These are phyloP conservation scores for Scutellaria barbata DNA, from an alignment of 257 asterid genomes.

Conservation along the genomic window DNA sequence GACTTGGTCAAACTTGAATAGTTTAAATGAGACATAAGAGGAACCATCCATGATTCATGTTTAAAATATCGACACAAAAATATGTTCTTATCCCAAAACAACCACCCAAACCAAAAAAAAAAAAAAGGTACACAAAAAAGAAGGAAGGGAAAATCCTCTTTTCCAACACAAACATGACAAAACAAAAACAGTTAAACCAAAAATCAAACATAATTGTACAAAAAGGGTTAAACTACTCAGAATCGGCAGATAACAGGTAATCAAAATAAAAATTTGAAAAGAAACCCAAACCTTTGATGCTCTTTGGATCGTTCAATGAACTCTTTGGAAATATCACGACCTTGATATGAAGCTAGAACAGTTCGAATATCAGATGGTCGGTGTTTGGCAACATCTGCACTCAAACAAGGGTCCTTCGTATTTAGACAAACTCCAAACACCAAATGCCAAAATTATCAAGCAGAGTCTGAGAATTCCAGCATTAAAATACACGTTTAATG, in stretches of 20 bases:
- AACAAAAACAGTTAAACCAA: background rate
- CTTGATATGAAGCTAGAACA: slow-evolving; percentile 84
- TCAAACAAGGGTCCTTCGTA: slow-evolving; percentile 28
- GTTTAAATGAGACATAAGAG: background rate
- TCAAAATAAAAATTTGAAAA: slow-evolving; percentile 1
- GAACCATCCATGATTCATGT: background rate
- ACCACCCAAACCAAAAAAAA: background rate
- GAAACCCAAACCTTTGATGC: slow-evolving; percentile 60
- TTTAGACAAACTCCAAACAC: slow-evolving; percentile 7
- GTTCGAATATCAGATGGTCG: slow-evolving; percentile 82
- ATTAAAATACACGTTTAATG: slow-evolving; percentile 10
- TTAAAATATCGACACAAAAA: background rate
- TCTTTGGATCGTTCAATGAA: slow-evolving; percentile 83
- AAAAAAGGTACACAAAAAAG: no score
- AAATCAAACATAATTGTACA: background rate
- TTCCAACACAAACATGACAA: background rate
- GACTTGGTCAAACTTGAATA: background rate
- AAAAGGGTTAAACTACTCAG: background rate
- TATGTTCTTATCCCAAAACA: background rate
- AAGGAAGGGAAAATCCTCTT: background rate
- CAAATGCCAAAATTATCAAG: slow-evolving; percentile 26
- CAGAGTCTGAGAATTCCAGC: slow-evolving; percentile 9
- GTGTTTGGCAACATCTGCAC: slow-evolving; percentile 75
- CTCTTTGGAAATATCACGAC: slow-evolving; percentile 82
- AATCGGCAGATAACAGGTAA: slow-evolving; percentile 14